Percentiles rank a stretch among this genome's conserved stretches.
These are phyloP conservation scores for Rhizophagus sp. DNA, from an alignment of 192 early-diverging fungal genomes.

Conservation along the genomic window DNA sequence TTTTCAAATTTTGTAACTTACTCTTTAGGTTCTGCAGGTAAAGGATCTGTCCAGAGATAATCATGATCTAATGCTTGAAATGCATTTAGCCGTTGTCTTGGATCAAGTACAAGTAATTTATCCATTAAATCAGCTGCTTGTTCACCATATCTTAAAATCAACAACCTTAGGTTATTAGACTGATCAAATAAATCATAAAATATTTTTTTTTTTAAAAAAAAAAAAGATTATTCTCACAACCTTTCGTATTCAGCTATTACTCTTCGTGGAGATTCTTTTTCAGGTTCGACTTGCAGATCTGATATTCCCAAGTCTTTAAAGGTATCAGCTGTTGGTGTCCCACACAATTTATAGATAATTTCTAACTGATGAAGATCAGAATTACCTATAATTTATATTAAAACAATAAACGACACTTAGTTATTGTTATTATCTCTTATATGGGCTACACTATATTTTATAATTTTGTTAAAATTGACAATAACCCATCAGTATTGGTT, in stretches of 20 bases:
- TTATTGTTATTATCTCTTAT: background rate
- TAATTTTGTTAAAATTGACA: background rate
- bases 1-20: conserved; percentile 35
- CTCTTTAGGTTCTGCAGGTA: conserved; percentile 69
- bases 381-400: background rate
- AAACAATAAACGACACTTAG: background rate
- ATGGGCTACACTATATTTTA: background rate
- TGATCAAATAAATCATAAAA: background rate
- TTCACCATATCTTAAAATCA: conserved; percentile 45
- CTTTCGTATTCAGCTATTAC: conserved; percentile 62
- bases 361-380: conserved; percentile 87
- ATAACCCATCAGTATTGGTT: conserved; percentile 81
- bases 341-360: conserved; percentile 86
- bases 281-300: conserved; percentile 50
- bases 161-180: background rate
- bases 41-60: conserved; percentile 74
- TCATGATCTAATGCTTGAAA: conserved; percentile 76
- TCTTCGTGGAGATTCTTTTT: conserved; percentile 50
- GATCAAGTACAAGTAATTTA: conserved; percentile 76
- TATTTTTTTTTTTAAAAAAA: background rate
- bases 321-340: conserved; percentile 74
- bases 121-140: conserved; percentile 76
- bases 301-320: conserved; percentile 62
- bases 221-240: conserved; percentile 16
- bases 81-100: conserved; percentile 70